A percentile compares a stretch with the other conserved stretches of the same genome.
Evolutionary conservation across 352 stramenopile genomes (phyloP).

Genomic region (Pythium catenulatum): DNA sequence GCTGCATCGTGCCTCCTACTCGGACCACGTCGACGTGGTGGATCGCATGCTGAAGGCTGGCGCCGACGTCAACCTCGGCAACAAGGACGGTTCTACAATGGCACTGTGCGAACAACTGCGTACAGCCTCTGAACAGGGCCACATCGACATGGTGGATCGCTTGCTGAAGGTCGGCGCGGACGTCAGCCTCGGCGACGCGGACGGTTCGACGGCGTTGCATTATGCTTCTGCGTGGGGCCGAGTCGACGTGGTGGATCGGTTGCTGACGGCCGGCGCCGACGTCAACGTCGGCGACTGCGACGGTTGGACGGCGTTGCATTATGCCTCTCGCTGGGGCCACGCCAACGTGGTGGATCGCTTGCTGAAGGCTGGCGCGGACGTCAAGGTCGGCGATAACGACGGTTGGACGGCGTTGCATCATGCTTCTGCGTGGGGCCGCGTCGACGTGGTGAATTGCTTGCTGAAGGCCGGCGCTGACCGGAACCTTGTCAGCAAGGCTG

Average conservation of each 20-base stretch:
- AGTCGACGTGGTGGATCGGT: neutral
- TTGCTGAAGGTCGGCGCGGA: neutral
- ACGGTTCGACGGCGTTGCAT: neutral
- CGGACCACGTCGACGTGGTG: neutral
- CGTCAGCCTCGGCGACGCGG: neutral
- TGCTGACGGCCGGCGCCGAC: neutral
- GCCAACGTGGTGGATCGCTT: neutral
- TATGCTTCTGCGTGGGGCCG: neutral
- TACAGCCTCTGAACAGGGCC: no score
- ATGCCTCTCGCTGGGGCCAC: neutral
- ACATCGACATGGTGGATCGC: neutral
- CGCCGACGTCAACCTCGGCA: neutral
- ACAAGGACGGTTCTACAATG: neutral
- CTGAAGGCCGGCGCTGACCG: neutral
- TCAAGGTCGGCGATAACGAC: neutral
- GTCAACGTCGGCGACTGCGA: neutral
- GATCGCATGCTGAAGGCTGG: neutral
- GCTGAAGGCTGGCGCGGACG: neutral
- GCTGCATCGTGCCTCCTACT: no score
- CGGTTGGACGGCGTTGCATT: neutral
- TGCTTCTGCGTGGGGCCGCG: neutral
- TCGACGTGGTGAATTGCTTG: neutral
- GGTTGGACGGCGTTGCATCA: neutral
- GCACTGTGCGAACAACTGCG: no score
- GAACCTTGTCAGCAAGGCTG: neutral